Percentiles rank a stretch among this genome's conserved stretches.
phyloP scores from a whole-genome alignment of 164 flowering plant genomes.

The Vitis riparia region DNA sequence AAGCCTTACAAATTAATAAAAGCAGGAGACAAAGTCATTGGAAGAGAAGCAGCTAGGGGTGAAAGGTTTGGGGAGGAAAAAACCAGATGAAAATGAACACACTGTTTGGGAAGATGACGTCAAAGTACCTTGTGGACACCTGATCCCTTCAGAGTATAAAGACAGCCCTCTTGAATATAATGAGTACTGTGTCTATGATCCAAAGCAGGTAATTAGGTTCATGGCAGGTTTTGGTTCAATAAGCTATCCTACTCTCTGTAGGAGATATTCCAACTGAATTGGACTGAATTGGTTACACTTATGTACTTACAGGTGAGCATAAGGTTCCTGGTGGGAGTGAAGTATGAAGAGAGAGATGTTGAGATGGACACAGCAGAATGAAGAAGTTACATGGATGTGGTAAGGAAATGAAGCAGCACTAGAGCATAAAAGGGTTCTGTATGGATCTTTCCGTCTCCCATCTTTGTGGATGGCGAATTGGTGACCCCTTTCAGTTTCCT shows the following conservation, averaged over 20 bases:
- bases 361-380: slow-evolving; percentile 39
- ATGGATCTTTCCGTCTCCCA: too few relatives aligned
- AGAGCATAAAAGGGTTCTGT: too few relatives aligned
- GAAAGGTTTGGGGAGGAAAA: slow-evolving; percentile 70
- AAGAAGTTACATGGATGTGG: background rate
- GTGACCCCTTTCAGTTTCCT: too few relatives aligned
- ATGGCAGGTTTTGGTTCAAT: too few relatives aligned
- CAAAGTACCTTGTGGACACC: slow-evolving; percentile 70
- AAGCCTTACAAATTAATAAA: background rate
- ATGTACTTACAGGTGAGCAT: slow-evolving; percentile 45
- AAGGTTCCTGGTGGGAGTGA: slow-evolving; percentile 72
- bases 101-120: slow-evolving; percentile 66
- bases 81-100: slow-evolving; percentile 65
- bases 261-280: too few relatives aligned
- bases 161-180: slow-evolving; percentile 74
- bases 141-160: slow-evolving; percentile 58
- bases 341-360: slow-evolving; percentile 55
- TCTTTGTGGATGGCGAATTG: too few relatives aligned
- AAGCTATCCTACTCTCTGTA: too few relatives aligned
- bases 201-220: slow-evolving; percentile 54
- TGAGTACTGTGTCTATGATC: slow-evolving; percentile 78
- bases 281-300: background rate
- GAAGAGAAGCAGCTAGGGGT: slow-evolving; percentile 69
- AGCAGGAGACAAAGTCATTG: slow-evolving; percentile 58
- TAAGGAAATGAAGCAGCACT: too few relatives aligned